phyloP scores from a whole-genome alignment of 208 protist species.

The Tritrichomonas musculus region DNA sequence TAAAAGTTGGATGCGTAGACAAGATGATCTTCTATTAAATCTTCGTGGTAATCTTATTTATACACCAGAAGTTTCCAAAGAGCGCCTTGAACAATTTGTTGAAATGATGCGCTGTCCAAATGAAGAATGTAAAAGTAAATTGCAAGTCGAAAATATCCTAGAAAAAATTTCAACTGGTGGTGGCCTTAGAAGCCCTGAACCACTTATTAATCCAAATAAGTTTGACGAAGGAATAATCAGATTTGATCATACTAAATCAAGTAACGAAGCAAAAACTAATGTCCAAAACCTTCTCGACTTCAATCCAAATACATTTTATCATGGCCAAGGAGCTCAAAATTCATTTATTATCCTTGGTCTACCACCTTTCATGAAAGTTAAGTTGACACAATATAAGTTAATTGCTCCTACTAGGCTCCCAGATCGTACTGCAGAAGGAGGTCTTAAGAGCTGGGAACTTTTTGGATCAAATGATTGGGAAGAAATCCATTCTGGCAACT shows the following conservation, averaged over 20 bases:
- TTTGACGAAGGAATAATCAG: too few relatives aligned
- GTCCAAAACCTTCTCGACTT: not conserved
- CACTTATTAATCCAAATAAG: not conserved
- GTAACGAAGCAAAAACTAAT: not conserved
- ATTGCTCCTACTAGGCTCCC: too few relatives aligned
- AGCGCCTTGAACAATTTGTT: not conserved
- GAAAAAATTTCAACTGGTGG: not conserved
- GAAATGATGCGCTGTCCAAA: not conserved
- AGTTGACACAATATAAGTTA: not conserved
- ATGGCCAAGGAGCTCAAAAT: not conserved
- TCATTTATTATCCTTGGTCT: not conserved
- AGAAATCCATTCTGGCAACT: too few relatives aligned
- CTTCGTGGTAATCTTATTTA: not conserved
- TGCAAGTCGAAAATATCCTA: not conserved
- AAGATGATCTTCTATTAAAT: not conserved
- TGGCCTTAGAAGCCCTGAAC: too few relatives aligned
- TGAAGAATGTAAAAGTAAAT: not conserved
- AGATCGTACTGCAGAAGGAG: too few relatives aligned
- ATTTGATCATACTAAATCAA: not conserved
- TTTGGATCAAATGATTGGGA: too few relatives aligned
- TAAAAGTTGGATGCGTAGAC: not conserved
- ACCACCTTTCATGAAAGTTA: not conserved
- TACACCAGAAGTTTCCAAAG: not conserved
- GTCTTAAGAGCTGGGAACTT: too few relatives aligned
- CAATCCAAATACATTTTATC: not conserved